Evolutionary conservation across 805 yeast species (phyloP), one percentile per base, ranked within the genome.

Genomic region (Dipodascus albidus): DNA sequence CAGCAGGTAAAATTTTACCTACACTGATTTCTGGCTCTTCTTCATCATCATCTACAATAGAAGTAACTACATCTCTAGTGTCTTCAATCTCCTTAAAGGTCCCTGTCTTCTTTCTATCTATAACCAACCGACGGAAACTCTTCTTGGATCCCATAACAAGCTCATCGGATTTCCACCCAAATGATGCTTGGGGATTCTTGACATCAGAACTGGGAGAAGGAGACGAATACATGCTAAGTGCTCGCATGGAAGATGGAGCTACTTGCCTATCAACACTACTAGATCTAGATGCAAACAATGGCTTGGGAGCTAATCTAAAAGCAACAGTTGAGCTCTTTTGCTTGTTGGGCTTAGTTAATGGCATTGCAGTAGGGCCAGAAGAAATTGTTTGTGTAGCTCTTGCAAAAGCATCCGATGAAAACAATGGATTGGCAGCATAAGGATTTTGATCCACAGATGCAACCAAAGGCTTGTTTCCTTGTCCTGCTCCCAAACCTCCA

Each of bases 381-480:
- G 69, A 65, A 21, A 69, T 52, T 3, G 74, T 70, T 15, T 71
- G 64, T 24, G 62, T 60, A 6, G 11, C 33, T 27, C 33, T 27
- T 27, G n/a, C 68, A 62, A 20, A 41, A 31, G 64, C 66, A 2
- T 70, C 54, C 9, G 49, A 35, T 35, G 58, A 54, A 60, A 86
- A 87, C 52, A 90, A 71, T 3, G 89, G 85, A 60, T 83, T 82
- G 50, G 79, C 76, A 1, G 96, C 95, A 64, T 87, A 90, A 48
- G 96, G 96, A 64, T 84, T 79, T 55, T 74, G 73, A 54, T 70
- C 73, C 52, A 69, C 64, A 31, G 70, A 59, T 47, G 75, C 69
- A 50, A 66, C 62, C 17, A 67, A 60, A 23, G 62, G 11, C 49
- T 44, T 49, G 49, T 50, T 44, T 47, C 19, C 38, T 51, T 47